Evolutionary conservation across 2,329 filamentous ascomycete species (phyloP).

Genomic region (Apiospora saccharicola): DNA sequence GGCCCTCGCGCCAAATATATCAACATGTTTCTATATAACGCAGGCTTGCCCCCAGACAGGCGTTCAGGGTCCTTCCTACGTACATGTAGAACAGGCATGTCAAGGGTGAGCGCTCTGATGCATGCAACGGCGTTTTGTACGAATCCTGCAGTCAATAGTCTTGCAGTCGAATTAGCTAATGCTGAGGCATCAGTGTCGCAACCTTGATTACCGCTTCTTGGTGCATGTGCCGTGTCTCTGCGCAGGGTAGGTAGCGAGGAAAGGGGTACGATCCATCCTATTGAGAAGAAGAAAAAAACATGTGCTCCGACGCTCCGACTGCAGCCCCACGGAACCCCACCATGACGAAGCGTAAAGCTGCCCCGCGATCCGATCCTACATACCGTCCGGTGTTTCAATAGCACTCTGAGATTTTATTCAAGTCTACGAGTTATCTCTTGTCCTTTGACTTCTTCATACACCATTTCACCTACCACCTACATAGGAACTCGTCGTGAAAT

Average conservation of each 20-base stretch:
- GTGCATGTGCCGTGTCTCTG: neutral
- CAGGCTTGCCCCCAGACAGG: neutral
- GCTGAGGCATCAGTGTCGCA: too few species aligned
- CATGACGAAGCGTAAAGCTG: slow-evolving; percentile 11
- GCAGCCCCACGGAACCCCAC: slow-evolving; percentile 17
- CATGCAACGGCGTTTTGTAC: too few species aligned
- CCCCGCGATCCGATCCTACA: slow-evolving; percentile 15
- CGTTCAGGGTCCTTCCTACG: neutral
- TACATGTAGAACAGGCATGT: too few species aligned
- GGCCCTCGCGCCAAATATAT: neutral
- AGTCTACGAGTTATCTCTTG: neutral
- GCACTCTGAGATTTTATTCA: neutral
- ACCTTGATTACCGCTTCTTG: too few species aligned
- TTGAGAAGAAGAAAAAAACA: neutral
- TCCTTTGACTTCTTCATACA: neutral
- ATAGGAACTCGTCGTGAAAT: neutral
- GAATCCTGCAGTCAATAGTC: too few species aligned
- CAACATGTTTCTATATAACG: neutral
- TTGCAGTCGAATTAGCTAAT: too few species aligned
- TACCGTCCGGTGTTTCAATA: neutral
- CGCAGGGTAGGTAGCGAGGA: neutral
- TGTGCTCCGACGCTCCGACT: neutral
- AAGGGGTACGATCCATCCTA: neutral
- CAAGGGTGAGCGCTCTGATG: too few species aligned
- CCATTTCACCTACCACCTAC: neutral